Evolutionary conservation across 805 yeast genomes (phyloP).

Genomic region (Candida broadrunensis): DNA sequence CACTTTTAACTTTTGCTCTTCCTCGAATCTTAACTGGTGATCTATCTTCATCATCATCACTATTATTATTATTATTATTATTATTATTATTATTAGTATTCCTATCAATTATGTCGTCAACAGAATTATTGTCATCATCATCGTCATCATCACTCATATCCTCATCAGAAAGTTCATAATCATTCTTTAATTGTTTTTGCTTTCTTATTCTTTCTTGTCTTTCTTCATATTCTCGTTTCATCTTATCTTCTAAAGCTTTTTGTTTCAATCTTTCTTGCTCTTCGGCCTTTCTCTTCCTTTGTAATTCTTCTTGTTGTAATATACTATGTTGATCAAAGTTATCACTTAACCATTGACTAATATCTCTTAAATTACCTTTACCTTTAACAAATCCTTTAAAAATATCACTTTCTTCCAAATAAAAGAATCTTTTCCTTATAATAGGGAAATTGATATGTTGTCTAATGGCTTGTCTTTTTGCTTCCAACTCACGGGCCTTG

Average conservation of each 20-base stretch:
- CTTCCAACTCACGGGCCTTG: conserved; percentile 24
- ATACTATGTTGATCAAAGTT: conserved; percentile 25
- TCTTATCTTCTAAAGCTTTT: conserved; percentile 9
- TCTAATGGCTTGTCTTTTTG: conserved; percentile 33
- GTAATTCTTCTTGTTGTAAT: conserved; percentile 14
- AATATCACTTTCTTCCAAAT: conserved; percentile 38
- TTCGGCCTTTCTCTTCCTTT: conserved; percentile 7
- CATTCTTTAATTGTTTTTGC: conserved; percentile 1
- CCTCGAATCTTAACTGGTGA: conserved; percentile 35
- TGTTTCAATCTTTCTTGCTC: conserved; percentile 11
- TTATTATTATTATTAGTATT: conserved; percentile 8
- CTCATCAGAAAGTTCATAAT: neutral
- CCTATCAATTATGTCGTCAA: conserved; percentile 4
- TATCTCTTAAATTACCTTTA: conserved; percentile 39
- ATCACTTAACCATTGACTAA: conserved; percentile 37
- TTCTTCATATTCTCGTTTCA: conserved; percentile 14
- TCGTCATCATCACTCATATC: conserved; percentile 1
- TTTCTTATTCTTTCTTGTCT: conserved; percentile 4
- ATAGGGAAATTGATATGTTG: conserved; percentile 38
- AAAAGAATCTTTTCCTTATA: conserved; percentile 32
- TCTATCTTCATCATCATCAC: conserved; percentile 29
- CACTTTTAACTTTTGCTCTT: conserved; percentile 24
- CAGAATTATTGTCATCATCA: conserved; percentile 2
- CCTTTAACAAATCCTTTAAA: conserved; percentile 42
- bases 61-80: conserved; percentile 3